Conservation (phyloP, 768 basidiomycete species). For the Clitopilus hobsonii region DNA sequence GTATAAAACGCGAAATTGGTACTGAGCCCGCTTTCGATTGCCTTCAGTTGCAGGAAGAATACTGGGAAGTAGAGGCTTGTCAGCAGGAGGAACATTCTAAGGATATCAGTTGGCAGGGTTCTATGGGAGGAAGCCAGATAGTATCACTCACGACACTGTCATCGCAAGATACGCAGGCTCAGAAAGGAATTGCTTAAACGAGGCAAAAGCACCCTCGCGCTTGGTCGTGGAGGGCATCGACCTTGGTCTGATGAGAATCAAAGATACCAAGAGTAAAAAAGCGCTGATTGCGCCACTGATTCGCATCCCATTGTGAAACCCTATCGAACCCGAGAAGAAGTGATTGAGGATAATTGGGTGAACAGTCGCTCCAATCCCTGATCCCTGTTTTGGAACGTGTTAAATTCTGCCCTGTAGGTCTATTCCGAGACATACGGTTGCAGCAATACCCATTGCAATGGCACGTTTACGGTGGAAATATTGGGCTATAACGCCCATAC, state of each 20-base stretch:
- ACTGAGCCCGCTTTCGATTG: slow-evolving; percentile 24
- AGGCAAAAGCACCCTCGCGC: background rate
- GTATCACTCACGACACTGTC: background rate
- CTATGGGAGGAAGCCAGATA: background rate
- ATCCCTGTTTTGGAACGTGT: background rate
- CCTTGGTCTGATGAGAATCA: slow-evolving; percentile 26
- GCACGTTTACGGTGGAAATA: slow-evolving; percentile 30
- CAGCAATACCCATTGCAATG: slow-evolving; percentile 29
- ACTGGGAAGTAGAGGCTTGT: slow-evolving; percentile 26
- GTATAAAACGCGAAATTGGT: slow-evolving; percentile 34
- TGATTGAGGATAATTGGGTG: slow-evolving; percentile 46
- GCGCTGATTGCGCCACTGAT: slow-evolving; percentile 27
- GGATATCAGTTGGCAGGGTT: background rate
- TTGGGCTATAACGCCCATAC: slow-evolving; percentile 29
- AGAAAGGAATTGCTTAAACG: background rate
- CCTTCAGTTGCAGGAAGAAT: slow-evolving; percentile 37
- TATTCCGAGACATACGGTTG: slow-evolving; percentile 15
- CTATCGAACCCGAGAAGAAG: slow-evolving; percentile 15
- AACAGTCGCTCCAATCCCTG: background rate
- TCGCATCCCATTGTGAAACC: slow-evolving; percentile 31
- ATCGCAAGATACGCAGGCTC: background rate
- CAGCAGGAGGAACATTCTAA: slow-evolving; percentile 16
- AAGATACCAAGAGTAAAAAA: slow-evolving; percentile 21
- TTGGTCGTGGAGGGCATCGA: slow-evolving; percentile 15
- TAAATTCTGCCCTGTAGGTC: background rate